Base-by-base conservation (phyloP, 1,284 basidiomycete species). In the Sporisorium reilianum region DNA sequence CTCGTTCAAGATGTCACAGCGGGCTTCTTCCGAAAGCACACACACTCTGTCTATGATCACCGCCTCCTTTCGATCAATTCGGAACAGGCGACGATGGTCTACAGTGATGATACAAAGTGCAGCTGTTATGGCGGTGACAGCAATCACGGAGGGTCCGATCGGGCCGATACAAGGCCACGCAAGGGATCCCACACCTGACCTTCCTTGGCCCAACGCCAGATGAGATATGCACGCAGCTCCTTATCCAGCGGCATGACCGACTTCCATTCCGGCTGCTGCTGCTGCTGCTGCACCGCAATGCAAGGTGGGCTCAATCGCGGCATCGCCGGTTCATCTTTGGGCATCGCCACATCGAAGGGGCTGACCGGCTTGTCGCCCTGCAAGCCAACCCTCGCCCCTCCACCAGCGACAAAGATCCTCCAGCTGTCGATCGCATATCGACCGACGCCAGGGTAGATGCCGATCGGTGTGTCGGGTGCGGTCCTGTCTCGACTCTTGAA, bases 401-500 rank as follows among this genome's bases (percentile, higher is more conserved):
- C 67, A 9, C 55, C 61, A 2, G 56, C 62, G 5, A 70, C 58
- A 54, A 74, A 74, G 54, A 74, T 68, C 36, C 64, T 53, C 62
- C 67, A 74, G 28, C 62, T 65, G 25, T 74, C 71, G 25, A 74
- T 61, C 2, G 71, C 71, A 34, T 74, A 74, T 26, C 71, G 23
- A 8, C 71, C 71, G 2, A 69, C 71, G 36, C 71, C 71, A 0
- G 71, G 71, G 5, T 64, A 67, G 55, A 63, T 52, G 20, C 62
- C 55, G 16, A 69, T 65, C n/a, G 66, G 61, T 1, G 71, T 65
- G 34, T 59, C 53, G 18, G 71, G 71, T 10, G 62, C 66, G 8
- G 25, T 56, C 26, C 55, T 42, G 30, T 68, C 56, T 12, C 65
- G 49, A 16, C 60, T 64, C 30, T 64, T 64, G 48, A 64, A 66